phyloP scores from a whole-genome alignment of 768 basidiomycete genomes.

The Filobasidium floriforme region DNA sequence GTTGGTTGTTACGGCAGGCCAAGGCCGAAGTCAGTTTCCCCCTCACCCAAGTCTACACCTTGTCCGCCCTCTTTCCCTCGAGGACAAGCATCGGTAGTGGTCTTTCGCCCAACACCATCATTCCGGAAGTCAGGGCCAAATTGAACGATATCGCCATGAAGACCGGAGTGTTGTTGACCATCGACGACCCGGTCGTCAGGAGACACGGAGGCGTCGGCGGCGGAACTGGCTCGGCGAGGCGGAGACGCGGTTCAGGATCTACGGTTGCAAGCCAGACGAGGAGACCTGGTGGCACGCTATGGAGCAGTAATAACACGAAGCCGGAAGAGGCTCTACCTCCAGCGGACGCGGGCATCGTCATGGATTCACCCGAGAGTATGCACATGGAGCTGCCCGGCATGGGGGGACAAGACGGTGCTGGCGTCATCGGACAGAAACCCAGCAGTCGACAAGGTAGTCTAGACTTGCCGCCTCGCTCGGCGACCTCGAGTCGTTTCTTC shows the following conservation, averaged over 20 bases:
- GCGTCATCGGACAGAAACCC: slow-evolving; percentile 4
- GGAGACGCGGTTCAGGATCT: background rate
- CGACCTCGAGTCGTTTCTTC: background rate
- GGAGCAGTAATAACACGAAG: background rate
- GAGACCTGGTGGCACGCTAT: no score
- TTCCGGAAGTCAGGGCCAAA: slow-evolving; percentile 6
- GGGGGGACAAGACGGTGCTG: background rate
- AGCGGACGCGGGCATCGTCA: background rate
- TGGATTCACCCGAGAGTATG: slow-evolving; percentile 5
- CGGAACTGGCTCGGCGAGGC: background rate
- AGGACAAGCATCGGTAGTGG: background rate
- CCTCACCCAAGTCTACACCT: background rate
- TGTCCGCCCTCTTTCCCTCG: slow-evolving; percentile 5
- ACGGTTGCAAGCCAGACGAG: background rate
- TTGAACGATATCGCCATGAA: slow-evolving; percentile 9
- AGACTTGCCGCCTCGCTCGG: background rate
- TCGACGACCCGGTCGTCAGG: slow-evolving; percentile 3
- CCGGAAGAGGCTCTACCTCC: background rate
- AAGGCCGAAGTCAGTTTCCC: slow-evolving; percentile 7
- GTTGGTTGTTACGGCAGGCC: background rate
- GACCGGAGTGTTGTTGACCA: slow-evolving; percentile 7
- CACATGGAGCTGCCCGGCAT: background rate
- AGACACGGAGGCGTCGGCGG: background rate
- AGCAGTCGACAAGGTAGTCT: slow-evolving; percentile 1
- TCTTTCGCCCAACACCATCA: slow-evolving; percentile 6